These are phyloP conservation scores for Galium porrigens DNA, from an alignment of 305 asterid genomes.

Conservation along the genomic window DNA sequence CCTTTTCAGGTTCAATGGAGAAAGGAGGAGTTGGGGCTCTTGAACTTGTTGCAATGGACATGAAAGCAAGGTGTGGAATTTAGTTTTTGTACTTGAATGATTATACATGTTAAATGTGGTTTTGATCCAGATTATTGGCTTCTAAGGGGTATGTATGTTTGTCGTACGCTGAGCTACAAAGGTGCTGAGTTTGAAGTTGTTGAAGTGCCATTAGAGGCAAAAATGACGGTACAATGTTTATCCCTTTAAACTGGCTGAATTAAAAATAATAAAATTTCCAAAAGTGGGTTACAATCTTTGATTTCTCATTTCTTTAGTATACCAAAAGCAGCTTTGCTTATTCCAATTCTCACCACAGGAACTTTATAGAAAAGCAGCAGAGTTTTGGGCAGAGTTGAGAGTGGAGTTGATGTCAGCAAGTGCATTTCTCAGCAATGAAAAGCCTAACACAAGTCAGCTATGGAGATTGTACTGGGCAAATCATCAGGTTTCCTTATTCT, in stretches of 20 bases:
- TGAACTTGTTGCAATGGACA: slow-evolving; percentile 99
- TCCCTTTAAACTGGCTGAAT: slow-evolving; percentile 12
- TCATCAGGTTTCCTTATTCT: slow-evolving; percentile 58
- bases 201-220: slow-evolving; percentile 68
- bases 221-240: slow-evolving; percentile 53
- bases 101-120: not conserved
- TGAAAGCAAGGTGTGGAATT: slow-evolving; percentile 79
- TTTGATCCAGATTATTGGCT: slow-evolving; percentile 11
- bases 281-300: slow-evolving; percentile 5
- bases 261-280: slow-evolving; percentile 14
- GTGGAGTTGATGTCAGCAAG: slow-evolving; percentile 71
- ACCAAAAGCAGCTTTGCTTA: slow-evolving; percentile 4
- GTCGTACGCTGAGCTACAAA: slow-evolving; percentile 97
- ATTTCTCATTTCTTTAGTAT: not conserved
- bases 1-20: slow-evolving; percentile 61
- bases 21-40: slow-evolving; percentile 99
- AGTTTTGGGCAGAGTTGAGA: slow-evolving; percentile 87
- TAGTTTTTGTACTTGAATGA: slow-evolving; percentile 3
- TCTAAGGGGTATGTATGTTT: slow-evolving; percentile 95
- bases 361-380: slow-evolving; percentile 72
- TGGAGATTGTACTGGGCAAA: slow-evolving; percentile 98
- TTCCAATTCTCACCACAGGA: slow-evolving; percentile 37
- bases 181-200: slow-evolving; percentile 93
- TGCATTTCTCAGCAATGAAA: slow-evolving; percentile 36
- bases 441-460: slow-evolving; percentile 54